Conservation (phyloP, 768 basidiomycete genomes). For the Ephemerocybe angulata region DNA sequence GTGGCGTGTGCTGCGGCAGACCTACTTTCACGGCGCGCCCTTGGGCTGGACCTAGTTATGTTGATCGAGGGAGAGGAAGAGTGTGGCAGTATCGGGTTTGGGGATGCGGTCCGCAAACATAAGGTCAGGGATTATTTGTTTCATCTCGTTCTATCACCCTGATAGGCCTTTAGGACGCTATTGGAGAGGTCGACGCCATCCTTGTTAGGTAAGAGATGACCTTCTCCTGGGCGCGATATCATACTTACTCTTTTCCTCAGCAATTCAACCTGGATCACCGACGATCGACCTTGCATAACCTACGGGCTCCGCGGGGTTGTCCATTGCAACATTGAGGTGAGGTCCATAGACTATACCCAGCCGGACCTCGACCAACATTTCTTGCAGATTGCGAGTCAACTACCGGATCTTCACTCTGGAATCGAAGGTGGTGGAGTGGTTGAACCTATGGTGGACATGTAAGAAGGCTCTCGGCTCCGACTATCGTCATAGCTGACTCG, state of each 20-base stretch:
- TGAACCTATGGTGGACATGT: constrained; percentile 96
- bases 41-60: constrained; percentile 86
- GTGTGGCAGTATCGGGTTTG: constrained; percentile 85
- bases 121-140: constrained; percentile 46
- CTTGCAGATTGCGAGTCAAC: constrained; percentile 71
- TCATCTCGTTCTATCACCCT: constrained; percentile 1
- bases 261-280: constrained; percentile 96
- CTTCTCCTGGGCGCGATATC: no score
- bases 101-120: constrained; percentile 65
- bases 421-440: constrained; percentile 84
- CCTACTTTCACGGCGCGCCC: constrained; percentile 62
- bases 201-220: constrained; percentile 61
- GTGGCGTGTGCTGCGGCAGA: constrained; percentile 87
- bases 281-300: constrained; percentile 88
- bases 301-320: constrained; percentile 94
- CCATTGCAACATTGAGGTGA: constrained; percentile 75
- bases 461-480: constrained; percentile 15
- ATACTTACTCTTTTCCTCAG: constrained; percentile 33
- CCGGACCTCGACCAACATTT: not conserved
- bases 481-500: not conserved
- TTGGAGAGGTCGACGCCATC: constrained; percentile 87
- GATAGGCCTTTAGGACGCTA: constrained; percentile 55
- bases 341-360: constrained; percentile 3
- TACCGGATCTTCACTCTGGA: constrained; percentile 89
- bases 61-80: constrained; percentile 97